Base-by-base conservation (phyloP, 345 rosid species). In the Excoecaria agallocha region DNA sequence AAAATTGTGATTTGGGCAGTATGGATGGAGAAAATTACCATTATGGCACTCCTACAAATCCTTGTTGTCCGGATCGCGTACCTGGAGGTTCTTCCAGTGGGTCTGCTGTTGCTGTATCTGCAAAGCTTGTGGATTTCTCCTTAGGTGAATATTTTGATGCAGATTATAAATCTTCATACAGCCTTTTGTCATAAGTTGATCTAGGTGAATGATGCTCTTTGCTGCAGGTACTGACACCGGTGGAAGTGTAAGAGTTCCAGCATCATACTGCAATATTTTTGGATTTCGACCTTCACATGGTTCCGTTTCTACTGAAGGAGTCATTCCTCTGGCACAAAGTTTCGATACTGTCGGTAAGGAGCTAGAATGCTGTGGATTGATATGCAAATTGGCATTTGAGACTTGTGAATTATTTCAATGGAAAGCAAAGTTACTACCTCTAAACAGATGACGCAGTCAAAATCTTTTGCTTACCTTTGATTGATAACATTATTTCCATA, bases 51-150 rank as follows among this genome's bases (percentile, higher is more conserved):
- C 98, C 98, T 37, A 75, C 7, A 74, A 94, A 94, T 78, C 98
- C 95, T n/a, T 80, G 85, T 84, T 91, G 93, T 77, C 80, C 78
- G 0, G 90, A 85, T 75, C 84, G 91, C 9, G 89, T 91, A 22
- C 97, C 97, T 25, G 98, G 95, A 43, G 98, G 98, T 79, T 94
- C 98, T 63, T 94, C 97, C 6, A 94, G 97, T 82, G 98, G 98
- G 54, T 94, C 97, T 70, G 97, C 97, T n/a, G 98, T 91, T 68
- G 91, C 95, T 46, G 98, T 92, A 43, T 90, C 83, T 12, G 98
- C 98, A 68, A 85, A 12, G 79, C 89, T 92, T 64, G 95, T 83
- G 12, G 98, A 94, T 81, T 94, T 94, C 83, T 85, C 98, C 67
- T 69, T 94, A 7, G 98, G 98, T 90, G 70, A 83, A 78, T 59